phyloP scores from a whole-genome alignment of 164 flowering plant genomes.

The Piper longum region DNA sequence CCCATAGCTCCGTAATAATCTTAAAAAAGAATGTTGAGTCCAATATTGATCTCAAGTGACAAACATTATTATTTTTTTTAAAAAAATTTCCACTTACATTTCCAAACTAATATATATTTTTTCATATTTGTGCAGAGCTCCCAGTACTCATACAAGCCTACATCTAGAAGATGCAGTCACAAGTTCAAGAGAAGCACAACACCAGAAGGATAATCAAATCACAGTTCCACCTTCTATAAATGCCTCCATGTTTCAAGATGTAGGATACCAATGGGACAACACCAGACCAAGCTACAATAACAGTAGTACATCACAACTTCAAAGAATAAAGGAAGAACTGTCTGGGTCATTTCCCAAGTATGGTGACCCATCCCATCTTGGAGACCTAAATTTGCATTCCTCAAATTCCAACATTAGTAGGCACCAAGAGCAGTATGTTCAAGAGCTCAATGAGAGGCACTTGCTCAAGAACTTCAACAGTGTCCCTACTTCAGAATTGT shows the following conservation, averaged over 20 bases:
- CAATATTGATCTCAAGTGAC: too few relatives aligned
- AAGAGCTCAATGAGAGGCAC: slow-evolving; percentile 27
- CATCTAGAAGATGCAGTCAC: slow-evolving; percentile 9
- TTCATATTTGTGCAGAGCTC: slow-evolving; percentile 13
- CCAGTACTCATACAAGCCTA: slow-evolving; percentile 7
- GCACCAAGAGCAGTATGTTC: slow-evolving; percentile 12
- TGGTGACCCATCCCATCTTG: slow-evolving; percentile 6
- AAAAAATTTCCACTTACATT: too few relatives aligned
- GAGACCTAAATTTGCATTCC: slow-evolving; percentile 9
- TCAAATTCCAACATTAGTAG: slow-evolving; percentile 9
- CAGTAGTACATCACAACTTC: slow-evolving; percentile 16
- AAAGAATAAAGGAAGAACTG: slow-evolving; percentile 31
- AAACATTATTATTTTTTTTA: too few relatives aligned
- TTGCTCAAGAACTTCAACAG: slow-evolving; percentile 22
- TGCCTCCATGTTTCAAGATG: slow-evolving; percentile 31
- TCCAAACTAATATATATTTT: too few relatives aligned
- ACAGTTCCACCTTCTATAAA: slow-evolving; percentile 14
- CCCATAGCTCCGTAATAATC: too few relatives aligned
- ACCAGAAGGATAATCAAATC: slow-evolving; percentile 4
- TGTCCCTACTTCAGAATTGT: slow-evolving; percentile 10
- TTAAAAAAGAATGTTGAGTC: too few relatives aligned
- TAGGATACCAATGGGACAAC: slow-evolving; percentile 27
- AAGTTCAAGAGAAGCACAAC: slow-evolving; percentile 16
- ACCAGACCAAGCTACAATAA: slow-evolving; percentile 13
- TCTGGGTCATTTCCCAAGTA: slow-evolving; percentile 22